These are phyloP conservation scores for Naegleria lovaniensis DNA, from an alignment of 208 protist genomes.

Conservation along the genomic window DNA sequence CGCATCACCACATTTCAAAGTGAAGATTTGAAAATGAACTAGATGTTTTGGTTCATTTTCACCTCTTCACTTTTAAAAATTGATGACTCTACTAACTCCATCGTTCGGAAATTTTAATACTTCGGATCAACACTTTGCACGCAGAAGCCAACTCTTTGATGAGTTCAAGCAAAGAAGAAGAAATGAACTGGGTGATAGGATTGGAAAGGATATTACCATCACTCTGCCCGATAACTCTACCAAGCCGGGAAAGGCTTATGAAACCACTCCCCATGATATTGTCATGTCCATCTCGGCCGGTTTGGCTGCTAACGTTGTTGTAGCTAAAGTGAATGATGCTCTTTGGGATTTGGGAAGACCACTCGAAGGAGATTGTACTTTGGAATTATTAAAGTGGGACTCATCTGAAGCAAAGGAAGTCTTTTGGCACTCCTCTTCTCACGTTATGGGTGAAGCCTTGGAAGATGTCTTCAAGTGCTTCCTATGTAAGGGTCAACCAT, in stretches of 20 bases:
- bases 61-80: too few relatives aligned
- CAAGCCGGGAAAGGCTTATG: constrained; percentile 69
- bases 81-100: too few relatives aligned
- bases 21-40: too few relatives aligned
- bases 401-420: constrained; percentile 74
- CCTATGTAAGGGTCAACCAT: constrained; percentile 43
- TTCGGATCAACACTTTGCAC: not conserved
- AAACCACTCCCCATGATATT: constrained; percentile 86
- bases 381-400: constrained; percentile 79
- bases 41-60: too few relatives aligned
- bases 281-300: constrained; percentile 72
- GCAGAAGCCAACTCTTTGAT: constrained; percentile 11
- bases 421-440: constrained; percentile 98
- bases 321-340: constrained; percentile 81
- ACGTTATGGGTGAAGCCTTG: constrained; percentile 96
- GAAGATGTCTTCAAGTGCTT: constrained; percentile 88
- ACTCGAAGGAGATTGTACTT: constrained; percentile 71
- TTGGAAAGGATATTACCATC: constrained; percentile 74
- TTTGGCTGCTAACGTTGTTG: constrained; percentile 71
- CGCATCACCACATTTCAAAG: too few relatives aligned
- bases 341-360: constrained; percentile 90
- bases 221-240: constrained; percentile 86
- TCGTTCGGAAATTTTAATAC: too few relatives aligned
- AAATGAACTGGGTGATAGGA: not conserved
- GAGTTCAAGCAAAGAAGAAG: constrained; percentile 16